A percentile compares a stretch with the other conserved stretches of the same genome.
Evolutionary conservation across 345 rosid species (phyloP).

Genomic region (Syzygium aromaticum): DNA sequence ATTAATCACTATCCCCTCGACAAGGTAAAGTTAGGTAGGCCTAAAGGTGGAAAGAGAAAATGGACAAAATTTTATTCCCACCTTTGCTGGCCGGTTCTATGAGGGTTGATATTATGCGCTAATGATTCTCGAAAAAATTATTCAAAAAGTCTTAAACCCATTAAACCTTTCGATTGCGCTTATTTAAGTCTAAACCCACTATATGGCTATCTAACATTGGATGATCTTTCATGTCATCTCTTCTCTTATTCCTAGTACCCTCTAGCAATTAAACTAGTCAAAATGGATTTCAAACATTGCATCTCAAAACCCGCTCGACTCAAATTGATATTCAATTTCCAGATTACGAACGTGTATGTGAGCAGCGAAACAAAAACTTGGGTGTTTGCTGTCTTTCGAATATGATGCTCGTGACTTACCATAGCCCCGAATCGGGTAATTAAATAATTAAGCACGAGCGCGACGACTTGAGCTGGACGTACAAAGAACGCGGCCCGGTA

Average conservation of each 20-base stretch:
- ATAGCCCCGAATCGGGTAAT: no score
- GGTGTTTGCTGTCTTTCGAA: neutral
- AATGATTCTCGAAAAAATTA: neutral
- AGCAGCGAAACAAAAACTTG: no score
- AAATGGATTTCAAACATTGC: no score
- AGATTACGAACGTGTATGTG: neutral
- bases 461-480: fast-evolving
- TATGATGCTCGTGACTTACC: no score
- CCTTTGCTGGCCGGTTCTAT: neutral
- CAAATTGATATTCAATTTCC: no score
- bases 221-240: neutral
- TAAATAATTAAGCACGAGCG: neutral
- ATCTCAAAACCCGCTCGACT: no score
- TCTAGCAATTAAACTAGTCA: no score
- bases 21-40: neutral
- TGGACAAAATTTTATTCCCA: neutral
- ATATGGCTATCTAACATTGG: neutral
- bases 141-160: no score
- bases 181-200: no score
- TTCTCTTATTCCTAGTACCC: fast-evolving
- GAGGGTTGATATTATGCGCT: neutral
- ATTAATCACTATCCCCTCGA: neutral
- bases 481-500: neutral
- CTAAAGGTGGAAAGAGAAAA: neutral
- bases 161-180: no score